Evolutionary conservation across 192 early-diverging fungal genomes (phyloP), one percentile per base, ranked within the genome.

Genomic region (Coemansia sp.): DNA sequence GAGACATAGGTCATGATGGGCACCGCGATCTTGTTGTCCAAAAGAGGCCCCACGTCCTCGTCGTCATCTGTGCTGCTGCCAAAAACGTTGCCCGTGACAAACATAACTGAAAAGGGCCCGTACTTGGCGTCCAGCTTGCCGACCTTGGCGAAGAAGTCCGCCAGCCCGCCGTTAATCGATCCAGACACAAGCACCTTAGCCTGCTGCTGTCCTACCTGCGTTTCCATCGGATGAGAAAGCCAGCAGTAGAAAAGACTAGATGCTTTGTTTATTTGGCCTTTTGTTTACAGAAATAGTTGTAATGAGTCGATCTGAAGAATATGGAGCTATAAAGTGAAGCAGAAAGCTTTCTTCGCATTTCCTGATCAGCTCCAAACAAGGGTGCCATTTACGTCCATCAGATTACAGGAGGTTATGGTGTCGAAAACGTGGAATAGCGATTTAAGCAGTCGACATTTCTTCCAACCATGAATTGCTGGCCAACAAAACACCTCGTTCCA

Each of bases 21-120:
- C 14, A 93, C 88, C 82, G 59, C 11, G 19, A 83, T 73, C 32
- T 84, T 83, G 32, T 82, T 71, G 48, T 77, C 75, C 36, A 89
- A 63, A n/a, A 92, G 61, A 4, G 79, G 68, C 14, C 82, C 72
- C 14, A 78, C 68, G 30, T 83, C 84, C 18, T 78, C 69, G 18
- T 75, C 60, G 0, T 71, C 79, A 19, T 83, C 70, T 6, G 55
- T 16, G 20, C 58, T 64, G 55, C 69, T 63, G 14, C 72, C 78
- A 75, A 94, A 93, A 34, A 97, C 87, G 74, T 94, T 90, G 18
- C 94, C 94, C 0, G 84, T 82, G 35, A 90, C 86, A 6, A 97
- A 80, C 23, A 93, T 69, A 24, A 93, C 63, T 29, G 92, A 90
- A 65, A 97, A 97, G 7, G 94, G 94, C 0, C 93, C 93, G 61